Percentiles rank a stretch among this genome's conserved stretches.
These are phyloP conservation scores for Pseudohalonectria lignicola DNA, from an alignment of 2,329 filamentous ascomycete species.

Conservation along the genomic window DNA sequence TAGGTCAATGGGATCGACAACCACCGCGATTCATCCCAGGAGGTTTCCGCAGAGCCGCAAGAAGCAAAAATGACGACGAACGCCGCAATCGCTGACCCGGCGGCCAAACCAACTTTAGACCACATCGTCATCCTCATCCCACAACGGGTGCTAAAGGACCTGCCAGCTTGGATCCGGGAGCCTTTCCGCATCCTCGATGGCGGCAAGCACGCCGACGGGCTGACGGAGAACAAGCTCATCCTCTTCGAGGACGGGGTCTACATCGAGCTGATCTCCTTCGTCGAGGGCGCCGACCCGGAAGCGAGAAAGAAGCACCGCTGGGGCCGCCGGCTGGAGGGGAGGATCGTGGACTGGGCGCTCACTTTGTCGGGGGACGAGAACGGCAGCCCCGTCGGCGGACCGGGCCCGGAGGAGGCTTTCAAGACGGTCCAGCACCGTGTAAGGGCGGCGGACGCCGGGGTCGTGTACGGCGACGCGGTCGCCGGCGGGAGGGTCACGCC, in stretches of 20 bases:
- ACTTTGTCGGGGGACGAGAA: too few relatives aligned
- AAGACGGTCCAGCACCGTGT: slow-evolving; percentile 23
- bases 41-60: too few relatives aligned
- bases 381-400: too few relatives aligned
- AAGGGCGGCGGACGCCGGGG: slow-evolving; percentile 15
- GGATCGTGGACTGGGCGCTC: slow-evolving; percentile 50
- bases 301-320: slow-evolving; percentile 42
- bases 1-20: too few relatives aligned
- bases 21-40: too few relatives aligned
- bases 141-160: slow-evolving; percentile 28
- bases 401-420: slow-evolving; percentile 20
- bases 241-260: slow-evolving; percentile 54
- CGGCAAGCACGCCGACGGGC: slow-evolving; percentile 48
- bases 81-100: not conserved
- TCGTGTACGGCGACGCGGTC: slow-evolving; percentile 35
- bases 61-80: not conserved
- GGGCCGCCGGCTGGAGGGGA: slow-evolving; percentile 37
- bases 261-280: slow-evolving; percentile 55
- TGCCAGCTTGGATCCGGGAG: slow-evolving; percentile 37
- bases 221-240: slow-evolving; percentile 51
- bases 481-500: slow-evolving; percentile 41
- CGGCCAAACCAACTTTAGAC: slow-evolving; percentile 36
- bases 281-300: slow-evolving; percentile 27
- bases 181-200: slow-evolving; percentile 49
- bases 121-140: slow-evolving; percentile 56